Evolutionary conservation across 2,329 filamentous ascomycete species (phyloP), one percentile per base, ranked within the genome.

Genomic region (Aureobasidium lini): DNA sequence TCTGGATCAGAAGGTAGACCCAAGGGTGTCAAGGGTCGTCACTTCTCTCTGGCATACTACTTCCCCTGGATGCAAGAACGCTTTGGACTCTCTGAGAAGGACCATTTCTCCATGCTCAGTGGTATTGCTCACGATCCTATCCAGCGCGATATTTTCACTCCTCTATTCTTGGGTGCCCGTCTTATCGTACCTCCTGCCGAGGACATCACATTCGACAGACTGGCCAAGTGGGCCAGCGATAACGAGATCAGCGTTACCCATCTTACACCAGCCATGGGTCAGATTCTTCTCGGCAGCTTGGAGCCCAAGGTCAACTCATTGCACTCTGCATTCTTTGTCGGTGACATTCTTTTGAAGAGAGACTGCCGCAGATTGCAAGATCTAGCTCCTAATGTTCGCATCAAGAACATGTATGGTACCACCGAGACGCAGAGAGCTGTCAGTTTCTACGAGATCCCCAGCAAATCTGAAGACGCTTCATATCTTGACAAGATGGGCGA

Each of bases 191-290:
- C 92, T 0, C 83, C 89, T 10, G 83, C 83, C 60, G 91, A 96
- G 63, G 85, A 91, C 66, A 97, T 97, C 61, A 83, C 87, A 57
- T 88, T 96, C 70, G 92, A 96, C 74, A 85, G 81, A 66, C 78
- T 96, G 13, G 87, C 87, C 4, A 90, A 95, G 69, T 99, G 94
- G 94, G 90, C 96, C 81, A 79, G 81, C 56, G 83, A 87, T 56
- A 83, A 88, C 68, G 76, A 81, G 59, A 84, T 88, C 2, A 95
- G 86, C 15, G 88, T 91, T 18, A 90, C 88, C 11, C 94, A 97
- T 73, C 76, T 97, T 40, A 99, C 94, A 1, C 94, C 94, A 9
- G 94, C 94, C 60, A 96, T 97, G 92, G 92, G 92, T 59, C 90
- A 96, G 67, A 94, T 97, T 62, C 77, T 97, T 1, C 86, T 93